Percentiles rank a stretch among this genome's conserved stretches.
These are phyloP conservation scores for Priceomyces haplophilus DNA, from an alignment of 805 yeast species.

Conservation along the genomic window DNA sequence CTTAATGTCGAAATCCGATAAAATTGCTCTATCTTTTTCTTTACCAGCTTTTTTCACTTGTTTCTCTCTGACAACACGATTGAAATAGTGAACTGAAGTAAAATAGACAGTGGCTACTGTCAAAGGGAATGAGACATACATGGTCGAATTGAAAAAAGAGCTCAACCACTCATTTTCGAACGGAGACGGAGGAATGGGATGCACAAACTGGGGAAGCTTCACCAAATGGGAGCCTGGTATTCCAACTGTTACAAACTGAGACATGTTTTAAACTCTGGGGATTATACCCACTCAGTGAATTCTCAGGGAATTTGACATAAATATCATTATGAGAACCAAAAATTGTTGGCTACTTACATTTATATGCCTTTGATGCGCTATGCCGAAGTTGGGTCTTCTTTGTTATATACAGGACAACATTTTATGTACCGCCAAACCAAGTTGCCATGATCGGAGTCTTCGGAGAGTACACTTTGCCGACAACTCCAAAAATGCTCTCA, in stretches of 20 bases:
- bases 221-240: slow-evolving; percentile 32
- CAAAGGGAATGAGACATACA: slow-evolving; percentile 54
- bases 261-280: slow-evolving; percentile 5
- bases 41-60: slow-evolving; percentile 35
- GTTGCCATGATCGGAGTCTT: too few species aligned
- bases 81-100: slow-evolving; percentile 51
- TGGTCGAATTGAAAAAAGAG: slow-evolving; percentile 35
- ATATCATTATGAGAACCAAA: too few species aligned
- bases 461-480: too few species aligned
- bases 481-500: too few species aligned
- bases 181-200: slow-evolving; percentile 34
- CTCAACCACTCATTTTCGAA: slow-evolving; percentile 30
- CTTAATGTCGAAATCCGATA: slow-evolving; percentile 22
- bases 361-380: too few species aligned
- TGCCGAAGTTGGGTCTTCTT: too few species aligned
- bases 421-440: too few species aligned
- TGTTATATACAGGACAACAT: too few species aligned
- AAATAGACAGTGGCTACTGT: slow-evolving; percentile 59
- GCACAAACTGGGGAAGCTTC: slow-evolving; percentile 26
- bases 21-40: slow-evolving; percentile 14
- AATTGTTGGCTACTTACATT: too few species aligned
- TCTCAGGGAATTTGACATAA: too few species aligned
- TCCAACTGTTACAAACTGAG: slow-evolving; percentile 28
- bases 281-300: too few species aligned
- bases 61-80: slow-evolving; percentile 45